Percentiles rank a stretch among this genome's conserved stretches.
These are phyloP conservation scores for Dittrichia graveolens DNA, from an alignment of 129 eudicot genomes.

Conservation along the genomic window DNA sequence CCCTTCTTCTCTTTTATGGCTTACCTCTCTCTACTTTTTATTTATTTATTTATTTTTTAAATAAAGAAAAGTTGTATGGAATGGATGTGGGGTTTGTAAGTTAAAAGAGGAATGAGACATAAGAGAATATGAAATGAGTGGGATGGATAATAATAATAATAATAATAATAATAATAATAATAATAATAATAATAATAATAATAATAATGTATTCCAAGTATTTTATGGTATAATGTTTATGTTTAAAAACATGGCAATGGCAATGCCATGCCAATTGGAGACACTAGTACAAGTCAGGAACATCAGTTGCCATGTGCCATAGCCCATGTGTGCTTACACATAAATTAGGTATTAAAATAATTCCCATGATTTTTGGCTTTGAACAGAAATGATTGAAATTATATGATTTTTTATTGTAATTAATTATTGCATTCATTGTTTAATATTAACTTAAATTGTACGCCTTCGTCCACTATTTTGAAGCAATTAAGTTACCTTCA, in stretches of 20 bases:
- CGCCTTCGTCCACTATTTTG: not conserved
- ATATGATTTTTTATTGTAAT: not conserved
- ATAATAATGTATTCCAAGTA: not conserved
- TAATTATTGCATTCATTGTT: not conserved
- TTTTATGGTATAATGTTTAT: not conserved
- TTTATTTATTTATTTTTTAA: no score
- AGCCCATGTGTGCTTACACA: slow-evolving; percentile 6
- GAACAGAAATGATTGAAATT: slow-evolving; percentile 6
- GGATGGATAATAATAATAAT: no score
- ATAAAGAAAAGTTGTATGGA: no score
- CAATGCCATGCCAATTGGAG: slow-evolving; percentile 20
- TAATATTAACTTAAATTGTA: not conserved
- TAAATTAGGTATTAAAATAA: not conserved
- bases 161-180: no score
- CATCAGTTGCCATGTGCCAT: slow-evolving; percentile 28
- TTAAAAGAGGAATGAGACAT: no score
- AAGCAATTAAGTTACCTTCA: no score
- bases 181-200: no score
- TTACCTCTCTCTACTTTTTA: no score
- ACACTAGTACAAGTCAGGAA: slow-evolving; percentile 12
- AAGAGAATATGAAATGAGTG: no score
- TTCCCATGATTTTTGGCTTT: slow-evolving; percentile 18
- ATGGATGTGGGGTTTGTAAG: no score
- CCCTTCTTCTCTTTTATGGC: no score
- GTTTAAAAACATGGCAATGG: slow-evolving; percentile 7